Conservation (phyloP, 345 rosid genomes). For the Angophora floribunda region DNA sequence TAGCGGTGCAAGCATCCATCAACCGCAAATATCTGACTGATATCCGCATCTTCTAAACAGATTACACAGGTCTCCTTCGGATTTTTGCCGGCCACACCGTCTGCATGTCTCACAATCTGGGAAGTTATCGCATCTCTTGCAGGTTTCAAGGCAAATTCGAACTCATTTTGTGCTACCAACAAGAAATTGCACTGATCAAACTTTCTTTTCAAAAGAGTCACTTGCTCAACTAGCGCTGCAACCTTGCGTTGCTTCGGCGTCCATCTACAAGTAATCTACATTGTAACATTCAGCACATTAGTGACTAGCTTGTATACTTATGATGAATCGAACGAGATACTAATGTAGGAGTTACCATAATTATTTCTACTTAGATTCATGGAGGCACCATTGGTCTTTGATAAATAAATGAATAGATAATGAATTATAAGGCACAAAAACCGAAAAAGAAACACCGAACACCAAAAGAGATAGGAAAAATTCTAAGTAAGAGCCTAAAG, state of each 20-base stretch:
- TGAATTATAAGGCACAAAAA: not conserved
- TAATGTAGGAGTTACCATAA: not conserved
- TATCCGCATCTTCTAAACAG: slow-evolving; percentile 57
- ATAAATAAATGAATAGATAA: not conserved
- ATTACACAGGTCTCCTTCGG: slow-evolving; percentile 58
- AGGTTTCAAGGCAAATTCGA: slow-evolving; percentile 48
- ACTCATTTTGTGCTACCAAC: slow-evolving; percentile 35
- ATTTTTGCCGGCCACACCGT: slow-evolving; percentile 7
- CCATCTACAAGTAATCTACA: slow-evolving; percentile 49
- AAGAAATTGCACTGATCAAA: slow-evolving; percentile 32
- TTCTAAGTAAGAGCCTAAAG: fast-evolving
- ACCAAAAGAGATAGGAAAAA: not conserved
- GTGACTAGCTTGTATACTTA: not conserved
- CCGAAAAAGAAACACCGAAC: not conserved
- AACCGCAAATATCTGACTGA: slow-evolving; percentile 41
- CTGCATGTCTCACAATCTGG: slow-evolving; percentile 34
- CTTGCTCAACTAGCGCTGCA: slow-evolving; percentile 32
- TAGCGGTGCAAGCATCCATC: slow-evolving; percentile 66
- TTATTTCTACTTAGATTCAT: not conserved
- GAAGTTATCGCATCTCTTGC: slow-evolving; percentile 73
- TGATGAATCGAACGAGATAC: not conserved
- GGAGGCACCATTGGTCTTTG: not conserved
- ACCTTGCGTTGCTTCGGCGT: slow-evolving; percentile 33
- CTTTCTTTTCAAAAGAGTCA: slow-evolving; percentile 27
- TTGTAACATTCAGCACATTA: not conserved